Percentiles rank a stretch among this genome's conserved stretches.
phyloP scores from a whole-genome alignment of 2,329 filamentous ascomycete species.

The Cladophialophora psammophila region DNA sequence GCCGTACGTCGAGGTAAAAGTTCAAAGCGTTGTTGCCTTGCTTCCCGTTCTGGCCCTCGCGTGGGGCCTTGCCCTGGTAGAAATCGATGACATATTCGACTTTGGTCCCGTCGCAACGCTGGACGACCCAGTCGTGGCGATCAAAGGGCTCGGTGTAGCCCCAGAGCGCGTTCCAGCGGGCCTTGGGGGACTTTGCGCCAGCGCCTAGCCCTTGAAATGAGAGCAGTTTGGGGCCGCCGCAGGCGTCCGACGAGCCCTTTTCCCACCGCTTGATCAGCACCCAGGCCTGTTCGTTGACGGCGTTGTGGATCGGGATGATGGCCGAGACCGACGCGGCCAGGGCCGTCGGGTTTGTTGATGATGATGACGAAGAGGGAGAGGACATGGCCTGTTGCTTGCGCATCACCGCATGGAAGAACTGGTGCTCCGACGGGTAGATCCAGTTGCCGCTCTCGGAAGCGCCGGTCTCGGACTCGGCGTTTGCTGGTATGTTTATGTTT shows the following conservation, averaged over 20 bases:
- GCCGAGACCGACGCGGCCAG: conserved; percentile 57
- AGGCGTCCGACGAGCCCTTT: conserved; percentile 51
- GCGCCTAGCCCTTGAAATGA: conserved; percentile 75
- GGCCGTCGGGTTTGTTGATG: conserved; percentile 52
- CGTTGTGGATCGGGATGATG: conserved; percentile 98
- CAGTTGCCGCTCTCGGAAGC: conserved; percentile 80
- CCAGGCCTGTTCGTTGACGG: conserved; percentile 97
- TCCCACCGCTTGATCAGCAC: conserved; percentile 91
- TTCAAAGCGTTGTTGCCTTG: conserved; percentile 56
- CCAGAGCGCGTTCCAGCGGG: conserved; percentile 70
- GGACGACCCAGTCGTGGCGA: conserved; percentile 95
- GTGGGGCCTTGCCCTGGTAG: conserved; percentile 73
- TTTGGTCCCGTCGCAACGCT: conserved; percentile 76
- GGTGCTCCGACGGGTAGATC: conserved; percentile 95
- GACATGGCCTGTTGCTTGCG: conserved; percentile 67
- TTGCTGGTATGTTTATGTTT: conserved; percentile 61
- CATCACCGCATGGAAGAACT: conserved; percentile 98
- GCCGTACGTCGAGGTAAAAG: conserved; percentile 71
- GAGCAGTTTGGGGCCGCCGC: conserved; percentile 80
- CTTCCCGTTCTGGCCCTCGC: conserved; percentile 36
- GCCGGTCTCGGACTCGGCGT: conserved; percentile 80
- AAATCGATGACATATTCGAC: conserved; percentile 99
- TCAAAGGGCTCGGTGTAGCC: conserved; percentile 96
- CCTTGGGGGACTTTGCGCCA: conserved; percentile 75
- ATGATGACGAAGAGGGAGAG: conserved; percentile 50